A percentile compares a stretch with the other conserved stretches of the same genome.
Conservation (phyloP, 768 basidiomycete genomes). For the Paxillus involutus region DNA sequence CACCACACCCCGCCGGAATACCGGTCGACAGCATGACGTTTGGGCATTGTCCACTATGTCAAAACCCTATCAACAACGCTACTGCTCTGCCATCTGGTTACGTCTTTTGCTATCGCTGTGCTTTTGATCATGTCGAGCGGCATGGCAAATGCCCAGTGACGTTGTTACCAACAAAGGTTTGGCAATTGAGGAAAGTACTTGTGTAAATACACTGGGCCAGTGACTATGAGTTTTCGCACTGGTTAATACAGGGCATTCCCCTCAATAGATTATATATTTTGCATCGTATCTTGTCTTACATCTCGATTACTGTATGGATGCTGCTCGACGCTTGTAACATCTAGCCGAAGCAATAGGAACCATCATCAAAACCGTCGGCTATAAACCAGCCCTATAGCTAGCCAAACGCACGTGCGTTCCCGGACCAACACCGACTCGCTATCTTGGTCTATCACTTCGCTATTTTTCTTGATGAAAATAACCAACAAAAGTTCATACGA, state of each 20-base stretch:
- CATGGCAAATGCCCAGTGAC: conserved; percentile 86
- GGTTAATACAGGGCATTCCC: neutral
- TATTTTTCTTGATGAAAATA: conserved; percentile 13
- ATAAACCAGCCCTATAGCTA: neutral
- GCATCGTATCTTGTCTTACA: neutral
- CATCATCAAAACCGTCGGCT: too few relatives aligned
- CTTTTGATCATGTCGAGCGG: conserved; percentile 77
- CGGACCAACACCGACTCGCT: neutral
- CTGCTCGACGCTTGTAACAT: neutral
- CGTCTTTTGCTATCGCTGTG: conserved; percentile 93
- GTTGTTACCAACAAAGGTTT: conserved; percentile 67
- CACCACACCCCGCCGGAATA: conserved; percentile 72
- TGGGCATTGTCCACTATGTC: conserved; percentile 87
- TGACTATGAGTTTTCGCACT: neutral
- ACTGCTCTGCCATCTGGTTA: conserved; percentile 91
- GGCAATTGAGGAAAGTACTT: conserved; percentile 87
- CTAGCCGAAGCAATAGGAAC: neutral
- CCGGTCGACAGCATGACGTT: conserved; percentile 62
- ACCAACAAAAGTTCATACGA: conserved; percentile 14
- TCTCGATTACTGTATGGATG: neutral
- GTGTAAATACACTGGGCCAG: conserved; percentile 44
- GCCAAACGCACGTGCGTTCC: conserved; percentile 49
- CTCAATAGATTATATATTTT: neutral
- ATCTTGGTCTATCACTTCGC: conserved; percentile 12
- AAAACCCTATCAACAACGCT: conserved; percentile 72